Conservation (phyloP, 768 basidiomycete species). For the Panellus pusillus region DNA sequence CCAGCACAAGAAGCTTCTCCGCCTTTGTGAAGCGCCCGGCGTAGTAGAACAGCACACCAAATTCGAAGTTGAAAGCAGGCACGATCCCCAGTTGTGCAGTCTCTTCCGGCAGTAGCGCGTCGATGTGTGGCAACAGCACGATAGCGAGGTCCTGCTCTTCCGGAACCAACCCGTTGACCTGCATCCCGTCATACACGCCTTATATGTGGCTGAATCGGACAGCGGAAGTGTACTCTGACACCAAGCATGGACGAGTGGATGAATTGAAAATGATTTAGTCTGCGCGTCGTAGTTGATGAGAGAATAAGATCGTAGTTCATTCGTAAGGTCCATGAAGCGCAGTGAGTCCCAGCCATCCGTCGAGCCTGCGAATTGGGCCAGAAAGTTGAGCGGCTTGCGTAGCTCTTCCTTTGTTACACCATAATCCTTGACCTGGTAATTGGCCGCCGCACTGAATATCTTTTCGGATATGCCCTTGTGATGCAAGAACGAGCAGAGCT, state of each 20-base stretch:
- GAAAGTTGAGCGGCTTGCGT: background rate
- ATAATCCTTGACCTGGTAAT: no score
- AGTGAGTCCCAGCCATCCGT: background rate
- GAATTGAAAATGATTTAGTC: background rate
- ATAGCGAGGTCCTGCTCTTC: no score
- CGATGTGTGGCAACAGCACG: no score
- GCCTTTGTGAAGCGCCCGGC: no score
- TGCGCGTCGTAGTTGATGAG: background rate
- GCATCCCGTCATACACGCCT: no score
- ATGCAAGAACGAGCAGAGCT: conserved; percentile 1
- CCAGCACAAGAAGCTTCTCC: no score
- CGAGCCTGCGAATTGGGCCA: background rate
- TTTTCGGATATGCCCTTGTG: background rate
- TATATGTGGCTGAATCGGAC: no score
- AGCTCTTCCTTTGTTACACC: background rate
- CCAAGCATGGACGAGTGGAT: conserved; percentile 1
- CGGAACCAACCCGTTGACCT: no score
- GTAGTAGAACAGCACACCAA: no score
- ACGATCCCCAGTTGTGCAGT: background rate
- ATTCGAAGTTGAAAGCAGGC: no score
- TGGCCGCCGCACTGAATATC: background rate
- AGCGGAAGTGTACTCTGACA: background rate
- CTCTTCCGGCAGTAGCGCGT: no score
- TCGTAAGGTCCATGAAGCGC: background rate
- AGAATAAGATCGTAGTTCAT: background rate